These are phyloP conservation scores for Lasiosphaeris hirsuta DNA, from an alignment of 495 filamentous ascomycete genomes.

Conservation along the genomic window DNA sequence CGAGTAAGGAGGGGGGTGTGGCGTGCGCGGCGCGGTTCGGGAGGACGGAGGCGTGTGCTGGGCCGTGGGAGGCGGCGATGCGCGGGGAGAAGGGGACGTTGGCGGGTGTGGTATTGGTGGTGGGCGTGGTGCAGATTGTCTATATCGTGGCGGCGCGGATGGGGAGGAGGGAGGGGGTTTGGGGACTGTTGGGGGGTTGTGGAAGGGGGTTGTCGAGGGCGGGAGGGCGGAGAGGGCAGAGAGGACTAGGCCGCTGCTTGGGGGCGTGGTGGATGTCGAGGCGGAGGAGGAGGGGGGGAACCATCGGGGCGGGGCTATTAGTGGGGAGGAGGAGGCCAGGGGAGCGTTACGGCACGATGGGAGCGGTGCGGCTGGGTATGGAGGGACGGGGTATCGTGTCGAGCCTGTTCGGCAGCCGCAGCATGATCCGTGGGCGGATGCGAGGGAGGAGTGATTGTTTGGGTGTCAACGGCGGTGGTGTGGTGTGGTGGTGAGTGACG, in stretches of 20 bases:
- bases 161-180: background rate
- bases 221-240: background rate
- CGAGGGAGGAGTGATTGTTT: too few species aligned
- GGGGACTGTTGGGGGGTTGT: background rate
- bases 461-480: too few species aligned
- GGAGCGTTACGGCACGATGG: too few species aligned
- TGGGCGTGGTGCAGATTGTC: constrained; percentile 17
- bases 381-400: too few species aligned
- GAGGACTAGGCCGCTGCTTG: background rate
- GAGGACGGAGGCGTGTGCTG: constrained; percentile 4
- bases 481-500: too few species aligned
- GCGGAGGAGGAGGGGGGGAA: background rate
- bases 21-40: constrained; percentile 13
- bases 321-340: too few species aligned
- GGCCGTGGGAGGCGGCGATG: constrained; percentile 15
- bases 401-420: too few species aligned
- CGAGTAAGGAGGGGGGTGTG: background rate
- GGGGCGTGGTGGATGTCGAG: constrained; percentile 1
- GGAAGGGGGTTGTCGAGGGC: background rate
- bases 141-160: background rate
- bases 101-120: constrained; percentile 12
- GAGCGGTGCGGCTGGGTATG: too few species aligned
- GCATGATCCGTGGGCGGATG: too few species aligned
- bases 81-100: constrained; percentile 3
- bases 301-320: too few species aligned